Base-by-base conservation (phyloP, 169 alveolate genomes). In the Theileria sp. region DNA sequence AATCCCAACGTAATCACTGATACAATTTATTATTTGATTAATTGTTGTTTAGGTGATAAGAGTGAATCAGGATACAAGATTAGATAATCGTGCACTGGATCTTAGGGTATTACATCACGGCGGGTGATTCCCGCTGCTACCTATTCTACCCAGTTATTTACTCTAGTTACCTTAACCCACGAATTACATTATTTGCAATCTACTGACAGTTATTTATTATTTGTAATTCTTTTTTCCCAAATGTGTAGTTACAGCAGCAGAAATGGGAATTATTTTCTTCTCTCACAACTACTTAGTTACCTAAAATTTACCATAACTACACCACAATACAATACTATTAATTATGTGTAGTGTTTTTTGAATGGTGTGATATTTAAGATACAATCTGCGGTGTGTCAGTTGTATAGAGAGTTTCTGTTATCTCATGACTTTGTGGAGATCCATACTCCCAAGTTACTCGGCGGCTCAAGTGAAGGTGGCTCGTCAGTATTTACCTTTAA, bases 381-480 rank as follows among this genome's bases (percentile, higher is more conserved):
- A 1, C 95, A 96, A 79, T 94, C 99, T 12, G 98, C 96, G 66
- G 97, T 97, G 10, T 94, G 99, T 78, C 88, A 85, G 79, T 87
- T 95, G 23, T 97, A 97, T 93, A 94, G 99, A 83, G 97, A 94
- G 76, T 96, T 81, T 86, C 80, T 98, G n/a, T 62, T 92, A 34
- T 77, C 89, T 10, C 78, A 93, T 64, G 97, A 94, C 51, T 98
- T 98, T 86, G 91, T 95, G 58, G 99, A 98, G 92, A 98, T 98
- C 34, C 99, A 98, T 89, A 94, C 99, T 3, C 99, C 99, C 0
- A 98, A 98, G 92, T 88, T 98, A 56, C 91, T 98, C 36, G 99
- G 98, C 26, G 99, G 99, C 10, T 97, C 99, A 49, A 95, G 99
- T 32, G 99, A 98, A 93, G 99, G 99, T 49, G 99, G 99, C 23